phyloP scores from a whole-genome alignment of 2,329 filamentous ascomycete species.

The Erysiphe pulchra region DNA sequence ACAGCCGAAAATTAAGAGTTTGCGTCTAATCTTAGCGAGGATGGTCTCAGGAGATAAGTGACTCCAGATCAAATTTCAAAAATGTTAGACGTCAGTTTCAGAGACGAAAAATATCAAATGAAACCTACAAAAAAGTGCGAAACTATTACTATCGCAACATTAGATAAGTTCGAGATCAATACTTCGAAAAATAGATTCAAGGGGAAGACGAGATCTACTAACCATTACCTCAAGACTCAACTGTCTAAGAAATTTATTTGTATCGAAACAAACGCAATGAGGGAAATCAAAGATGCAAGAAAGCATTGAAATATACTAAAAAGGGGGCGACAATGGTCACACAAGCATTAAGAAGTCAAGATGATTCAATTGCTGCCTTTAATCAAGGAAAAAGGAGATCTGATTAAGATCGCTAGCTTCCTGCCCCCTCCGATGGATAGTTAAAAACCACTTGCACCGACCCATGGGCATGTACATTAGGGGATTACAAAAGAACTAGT shows the following conservation, averaged over 20 bases:
- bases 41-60: neutral
- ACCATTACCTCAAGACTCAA: neutral
- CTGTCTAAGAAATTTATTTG: neutral
- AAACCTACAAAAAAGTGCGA: neutral
- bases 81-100: neutral
- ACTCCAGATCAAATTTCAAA: neutral
- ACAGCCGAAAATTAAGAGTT: neutral
- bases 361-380: neutral
- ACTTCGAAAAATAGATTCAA: neutral
- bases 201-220: neutral
- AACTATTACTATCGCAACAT: neutral
- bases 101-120: neutral
- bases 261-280: neutral
- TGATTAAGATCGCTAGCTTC: neutral
- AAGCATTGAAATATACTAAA: neutral
- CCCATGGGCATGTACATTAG: no score
- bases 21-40: neutral
- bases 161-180: neutral
- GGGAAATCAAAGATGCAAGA: neutral
- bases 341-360: neutral
- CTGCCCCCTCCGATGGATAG: neutral
- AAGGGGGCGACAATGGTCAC: neutral
- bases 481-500: no score
- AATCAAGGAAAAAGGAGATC: neutral
- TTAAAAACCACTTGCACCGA: neutral